phyloP scores from a whole-genome alignment of 257 asterid species.

The Jacaranda copaia region DNA sequence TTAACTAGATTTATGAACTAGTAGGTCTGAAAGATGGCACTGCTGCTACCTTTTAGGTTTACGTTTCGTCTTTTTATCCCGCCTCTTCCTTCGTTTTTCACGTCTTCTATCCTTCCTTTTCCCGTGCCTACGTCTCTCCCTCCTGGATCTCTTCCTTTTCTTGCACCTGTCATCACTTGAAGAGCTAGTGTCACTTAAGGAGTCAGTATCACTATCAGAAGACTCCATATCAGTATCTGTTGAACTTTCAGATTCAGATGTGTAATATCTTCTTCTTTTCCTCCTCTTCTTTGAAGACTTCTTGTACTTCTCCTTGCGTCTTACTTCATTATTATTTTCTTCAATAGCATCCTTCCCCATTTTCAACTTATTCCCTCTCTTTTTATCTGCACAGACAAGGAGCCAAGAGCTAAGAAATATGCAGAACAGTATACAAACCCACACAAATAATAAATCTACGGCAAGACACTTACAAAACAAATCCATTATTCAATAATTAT shows the following conservation, averaged over 20 bases:
- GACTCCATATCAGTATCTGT: conserved; percentile 60
- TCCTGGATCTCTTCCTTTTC: conserved; percentile 73
- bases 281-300: conserved; percentile 55
- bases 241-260: conserved; percentile 68
- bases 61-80: conserved; percentile 62
- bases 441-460: neutral
- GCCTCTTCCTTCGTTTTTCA: conserved; percentile 62
- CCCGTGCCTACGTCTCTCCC: conserved; percentile 56
- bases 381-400: conserved; percentile 37
- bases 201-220: conserved; percentile 52
- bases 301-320: conserved; percentile 58
- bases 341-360: conserved; percentile 35
- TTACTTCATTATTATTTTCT: conserved; percentile 40
- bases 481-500: neutral
- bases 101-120: conserved; percentile 56
- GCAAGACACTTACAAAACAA: too few species aligned
- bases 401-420: conserved; percentile 10
- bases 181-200: conserved; percentile 60
- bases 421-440: neutral
- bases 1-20: neutral
- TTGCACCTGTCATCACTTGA: conserved; percentile 59
- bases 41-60: conserved; percentile 54
- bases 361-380: conserved; percentile 49
- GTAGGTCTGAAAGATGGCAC: neutral
- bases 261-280: conserved; percentile 60